Evolutionary conservation across 2,329 filamentous ascomycete genomes (phyloP).

Genomic region (Trichoderma sp.): DNA sequence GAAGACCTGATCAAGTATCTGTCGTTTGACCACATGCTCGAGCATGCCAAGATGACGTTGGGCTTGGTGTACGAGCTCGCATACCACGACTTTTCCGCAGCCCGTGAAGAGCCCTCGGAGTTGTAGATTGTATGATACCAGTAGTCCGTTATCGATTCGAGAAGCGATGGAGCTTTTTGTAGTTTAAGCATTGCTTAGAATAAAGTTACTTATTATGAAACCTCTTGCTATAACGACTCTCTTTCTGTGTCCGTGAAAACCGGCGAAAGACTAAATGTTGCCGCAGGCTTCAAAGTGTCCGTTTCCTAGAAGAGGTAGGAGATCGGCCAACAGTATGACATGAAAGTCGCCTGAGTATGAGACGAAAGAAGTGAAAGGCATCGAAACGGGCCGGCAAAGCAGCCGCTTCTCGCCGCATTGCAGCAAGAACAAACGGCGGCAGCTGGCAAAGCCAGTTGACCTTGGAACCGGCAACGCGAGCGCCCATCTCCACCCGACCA

Average conservation of each 20-base stretch:
- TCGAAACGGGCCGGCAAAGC: too few relatives aligned
- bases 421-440: neutral
- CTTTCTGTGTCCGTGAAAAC: neutral
- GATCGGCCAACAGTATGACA: neutral
- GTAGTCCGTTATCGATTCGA: neutral
- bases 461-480: too few relatives aligned
- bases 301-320: neutral
- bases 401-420: too few relatives aligned
- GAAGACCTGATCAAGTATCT: slow-evolving; percentile 72
- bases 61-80: slow-evolving; percentile 83
- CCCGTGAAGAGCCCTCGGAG: neutral
- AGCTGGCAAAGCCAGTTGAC: neutral
- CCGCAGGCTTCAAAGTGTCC: too few relatives aligned
- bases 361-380: too few relatives aligned
- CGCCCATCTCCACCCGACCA: too few relatives aligned
- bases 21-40: slow-evolving; percentile 87
- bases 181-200: slow-evolving; percentile 1
- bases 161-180: neutral
- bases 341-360: too few relatives aligned
- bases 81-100: slow-evolving; percentile 66
- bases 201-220: neutral
- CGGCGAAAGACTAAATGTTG: neutral
- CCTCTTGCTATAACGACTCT: neutral
- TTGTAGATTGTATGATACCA: neutral
- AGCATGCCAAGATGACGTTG: slow-evolving; percentile 83